phyloP scores from a whole-genome alignment of 768 basidiomycete species.

The Suillus fuscotomentosus region DNA sequence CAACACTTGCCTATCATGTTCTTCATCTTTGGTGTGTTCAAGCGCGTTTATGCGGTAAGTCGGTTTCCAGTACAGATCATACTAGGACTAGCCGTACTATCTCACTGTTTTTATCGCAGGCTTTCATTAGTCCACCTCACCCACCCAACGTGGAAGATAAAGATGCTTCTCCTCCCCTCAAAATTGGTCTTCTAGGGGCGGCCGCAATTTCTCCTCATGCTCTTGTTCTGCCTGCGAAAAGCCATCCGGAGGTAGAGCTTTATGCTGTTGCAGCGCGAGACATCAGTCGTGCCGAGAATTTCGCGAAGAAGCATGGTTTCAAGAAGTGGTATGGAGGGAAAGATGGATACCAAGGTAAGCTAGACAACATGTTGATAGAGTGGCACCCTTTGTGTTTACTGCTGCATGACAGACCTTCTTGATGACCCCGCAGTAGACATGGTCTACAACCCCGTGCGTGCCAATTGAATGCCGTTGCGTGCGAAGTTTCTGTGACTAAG shows the following conservation, averaged over 20 bases:
- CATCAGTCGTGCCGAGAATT: constrained; percentile 41
- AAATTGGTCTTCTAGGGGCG: constrained; percentile 50
- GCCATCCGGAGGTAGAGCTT: constrained; percentile 55
- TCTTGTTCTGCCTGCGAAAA: constrained; percentile 48
- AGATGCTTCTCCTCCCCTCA: constrained; percentile 18
- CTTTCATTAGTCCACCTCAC: constrained; percentile 21
- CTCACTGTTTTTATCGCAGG: constrained; percentile 12
- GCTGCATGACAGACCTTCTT: constrained; percentile 37
- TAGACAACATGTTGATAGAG: neutral
- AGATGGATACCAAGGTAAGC: constrained; percentile 50
- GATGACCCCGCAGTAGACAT: constrained; percentile 55
- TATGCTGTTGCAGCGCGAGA: constrained; percentile 60
- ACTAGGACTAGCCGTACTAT: constrained; percentile 20
- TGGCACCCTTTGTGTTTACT: neutral
- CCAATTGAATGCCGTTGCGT: neutral
- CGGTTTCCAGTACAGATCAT: constrained; percentile 3
- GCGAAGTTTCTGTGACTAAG: neutral
- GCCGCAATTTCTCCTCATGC: constrained; percentile 53
- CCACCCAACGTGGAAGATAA: neutral
- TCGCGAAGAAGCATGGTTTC: constrained; percentile 55
- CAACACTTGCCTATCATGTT: constrained; percentile 16
- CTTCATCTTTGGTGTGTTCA: constrained; percentile 22
- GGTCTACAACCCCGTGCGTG: constrained; percentile 54
- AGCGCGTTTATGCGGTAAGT: constrained; percentile 24
- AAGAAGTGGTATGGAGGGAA: constrained; percentile 48